Base-by-base conservation (phyloP, 805 yeast genomes). In the Ogataea siamensis region DNA sequence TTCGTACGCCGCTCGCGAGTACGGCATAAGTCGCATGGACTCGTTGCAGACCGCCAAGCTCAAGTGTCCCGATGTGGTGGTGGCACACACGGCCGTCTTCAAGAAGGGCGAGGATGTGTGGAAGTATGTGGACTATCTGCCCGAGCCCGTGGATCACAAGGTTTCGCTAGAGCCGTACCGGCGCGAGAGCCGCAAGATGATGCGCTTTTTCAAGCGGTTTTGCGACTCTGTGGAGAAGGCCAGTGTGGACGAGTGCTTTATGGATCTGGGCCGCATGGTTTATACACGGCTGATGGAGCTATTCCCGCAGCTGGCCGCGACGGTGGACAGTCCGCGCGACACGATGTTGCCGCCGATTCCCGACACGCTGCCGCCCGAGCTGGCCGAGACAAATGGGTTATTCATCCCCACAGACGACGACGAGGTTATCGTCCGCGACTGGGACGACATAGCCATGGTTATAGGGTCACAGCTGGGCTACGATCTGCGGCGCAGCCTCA, bases 11-110 rank as follows among this genome's bases (percentile, higher is more conserved):
- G 98, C 99, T 0, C 68, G 97, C 26, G 77, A 79, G 38, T 88
- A 57, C 56, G 96, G 96, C 0, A 79, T 93, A 14, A 68, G 76
- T 11, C 64, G 99, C 42, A 81, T 87, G 82, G 93, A 85, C 54
- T 68, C 75, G 0, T 57, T 87, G 0, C 72, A 72, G 7, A 70
- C 77, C 3, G 96, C 97, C 0, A 66, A 69, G 42, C 61, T 74
- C 41, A 82, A 86, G 58, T 91, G 98, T 49, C 93, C 95, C 1
- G 62, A 71, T 27, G 59, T 93, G 4, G 71, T 84, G 2, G 73
- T 84, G 2, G 89, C 93, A 1, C 99, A 93, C 58, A 95, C 96
- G 0, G 96, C 98, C 0, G 95, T 91, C 1, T 93, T 86, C 67
- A 80, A 77, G 52, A 84, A 82, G 50, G 97, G 98, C 4, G 88